These are phyloP conservation scores for Ustilago trichophora DNA, from an alignment of 1,284 basidiomycete genomes.

Conservation along the genomic window DNA sequence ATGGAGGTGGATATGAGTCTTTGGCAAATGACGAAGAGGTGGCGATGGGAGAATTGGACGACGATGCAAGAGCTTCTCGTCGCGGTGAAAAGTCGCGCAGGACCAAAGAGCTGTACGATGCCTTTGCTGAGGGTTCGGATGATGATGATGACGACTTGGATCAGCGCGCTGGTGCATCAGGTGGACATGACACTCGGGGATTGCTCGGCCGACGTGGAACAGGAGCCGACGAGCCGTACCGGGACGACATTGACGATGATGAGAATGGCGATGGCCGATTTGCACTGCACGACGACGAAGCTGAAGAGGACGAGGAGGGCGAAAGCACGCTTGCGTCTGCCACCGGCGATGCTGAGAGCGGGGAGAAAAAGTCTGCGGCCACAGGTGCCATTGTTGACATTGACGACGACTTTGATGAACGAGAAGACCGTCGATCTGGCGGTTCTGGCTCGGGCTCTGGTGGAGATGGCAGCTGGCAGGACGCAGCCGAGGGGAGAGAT, in stretches of 20 bases:
- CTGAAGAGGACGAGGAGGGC: conserved; percentile 23
- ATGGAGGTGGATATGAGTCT: conserved; percentile 73
- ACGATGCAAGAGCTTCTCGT: conserved; percentile 20
- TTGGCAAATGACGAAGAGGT: conserved; percentile 75
- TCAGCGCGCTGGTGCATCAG: background rate
- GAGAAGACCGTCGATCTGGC: conserved; percentile 5
- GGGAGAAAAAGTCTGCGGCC: background rate
- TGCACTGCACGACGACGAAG: conserved; percentile 25
- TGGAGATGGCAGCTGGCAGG: conserved; percentile 42
- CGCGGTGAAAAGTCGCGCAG: conserved; percentile 33
- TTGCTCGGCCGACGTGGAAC: conserved; percentile 12
- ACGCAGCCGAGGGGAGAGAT: conserved; percentile 36
- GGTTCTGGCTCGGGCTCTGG: conserved; percentile 9
- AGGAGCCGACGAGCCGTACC: conserved; percentile 22
- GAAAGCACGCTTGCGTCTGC: conserved; percentile 1
- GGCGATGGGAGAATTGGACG: conserved; percentile 61
- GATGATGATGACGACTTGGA: too few species aligned
- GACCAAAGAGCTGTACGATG: conserved; percentile 68
- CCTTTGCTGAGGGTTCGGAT: conserved; percentile 66
- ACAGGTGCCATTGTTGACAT: conserved; percentile 18
- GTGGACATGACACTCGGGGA: conserved; percentile 3
- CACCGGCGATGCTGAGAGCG: background rate
- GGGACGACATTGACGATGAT: conserved; percentile 35
- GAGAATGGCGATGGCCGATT: conserved; percentile 30
- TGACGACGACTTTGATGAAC: conserved; percentile 29